Percentiles rank a stretch among this genome's conserved stretches.
phyloP scores from a whole-genome alignment of 495 filamentous ascomycete species.

The Coniosporium apollinis region DNA sequence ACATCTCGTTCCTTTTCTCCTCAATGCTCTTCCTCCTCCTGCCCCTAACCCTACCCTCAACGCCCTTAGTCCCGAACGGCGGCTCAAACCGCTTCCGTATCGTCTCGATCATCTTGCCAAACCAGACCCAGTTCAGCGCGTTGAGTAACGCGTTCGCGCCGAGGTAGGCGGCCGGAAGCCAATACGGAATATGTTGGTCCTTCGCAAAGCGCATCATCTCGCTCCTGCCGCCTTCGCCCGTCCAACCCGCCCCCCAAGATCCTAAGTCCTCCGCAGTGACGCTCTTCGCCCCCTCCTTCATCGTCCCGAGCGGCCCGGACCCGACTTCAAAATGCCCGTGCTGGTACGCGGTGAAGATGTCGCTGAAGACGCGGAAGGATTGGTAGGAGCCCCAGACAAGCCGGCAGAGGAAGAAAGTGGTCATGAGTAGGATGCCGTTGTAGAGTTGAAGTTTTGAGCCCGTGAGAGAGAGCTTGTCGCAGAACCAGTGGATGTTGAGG shows the following conservation, averaged over 20 bases:
- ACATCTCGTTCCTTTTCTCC: constrained; percentile 13
- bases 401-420: constrained; percentile 73
- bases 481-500: constrained; percentile 98
- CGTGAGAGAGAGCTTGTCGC: constrained; percentile 90
- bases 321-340: constrained; percentile 3
- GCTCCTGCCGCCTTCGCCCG: constrained; percentile 23
- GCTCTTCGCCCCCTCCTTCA: not conserved
- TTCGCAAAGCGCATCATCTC: constrained; percentile 36
- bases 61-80: constrained; percentile 24
- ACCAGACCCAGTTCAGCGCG: constrained; percentile 88
- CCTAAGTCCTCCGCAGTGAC: not conserved
- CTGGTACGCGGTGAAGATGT: constrained; percentile 48
- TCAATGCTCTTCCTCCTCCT: constrained; percentile 2
- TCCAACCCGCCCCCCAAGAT: constrained; percentile 15
- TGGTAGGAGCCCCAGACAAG: constrained; percentile 85
- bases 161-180: constrained; percentile 66
- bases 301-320: not conserved
- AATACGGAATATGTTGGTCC: constrained; percentile 45
- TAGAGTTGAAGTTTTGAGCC: constrained; percentile 67
- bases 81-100: constrained; percentile 77
- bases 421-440: constrained; percentile 61
- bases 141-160: constrained; percentile 66
- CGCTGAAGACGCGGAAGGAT: constrained; percentile 54
- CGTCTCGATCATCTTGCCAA: constrained; percentile 88
- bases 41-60: constrained; percentile 1